phyloP scores from a whole-genome alignment of 148 eudicot genomes.

The Persicaria tinctoria region DNA sequence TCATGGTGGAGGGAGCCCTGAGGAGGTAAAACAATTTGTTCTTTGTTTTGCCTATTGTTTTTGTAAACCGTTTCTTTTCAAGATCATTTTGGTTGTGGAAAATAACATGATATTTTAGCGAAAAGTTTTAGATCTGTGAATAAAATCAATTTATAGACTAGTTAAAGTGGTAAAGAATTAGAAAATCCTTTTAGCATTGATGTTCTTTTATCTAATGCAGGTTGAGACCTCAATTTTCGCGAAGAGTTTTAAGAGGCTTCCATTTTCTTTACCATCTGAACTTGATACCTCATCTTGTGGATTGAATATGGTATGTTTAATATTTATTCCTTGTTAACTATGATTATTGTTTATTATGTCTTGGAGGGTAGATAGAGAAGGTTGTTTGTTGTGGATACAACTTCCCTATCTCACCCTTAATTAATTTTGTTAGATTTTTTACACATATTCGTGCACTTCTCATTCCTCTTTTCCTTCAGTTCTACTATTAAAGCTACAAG shows the following conservation, averaged over 20 bases:
- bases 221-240: conserved; percentile 96
- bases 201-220: conserved; percentile 30
- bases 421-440: background rate
- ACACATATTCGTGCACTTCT: background rate
- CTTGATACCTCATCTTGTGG: conserved; percentile 59
- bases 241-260: conserved; percentile 52
- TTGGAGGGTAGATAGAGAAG: background rate
- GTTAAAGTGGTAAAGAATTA: background rate
- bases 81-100: background rate
- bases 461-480: background rate
- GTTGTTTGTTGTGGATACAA: background rate
- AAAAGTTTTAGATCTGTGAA: background rate
- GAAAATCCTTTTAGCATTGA: background rate
- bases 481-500: background rate
- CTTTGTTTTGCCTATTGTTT: background rate
- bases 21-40: conserved; percentile 47
- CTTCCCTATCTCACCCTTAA: background rate
- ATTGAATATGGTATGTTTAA: conserved; percentile 45
- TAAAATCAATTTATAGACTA: background rate
- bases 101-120: background rate
- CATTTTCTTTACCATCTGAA: conserved; percentile 38
- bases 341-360: background rate
- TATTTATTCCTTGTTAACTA: conserved; percentile 15
- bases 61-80: background rate
- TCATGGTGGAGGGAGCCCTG: conserved; percentile 95